These are phyloP conservation scores for Fomitopsis schrenkii DNA, from an alignment of 1,284 basidiomycete genomes.

Conservation along the genomic window DNA sequence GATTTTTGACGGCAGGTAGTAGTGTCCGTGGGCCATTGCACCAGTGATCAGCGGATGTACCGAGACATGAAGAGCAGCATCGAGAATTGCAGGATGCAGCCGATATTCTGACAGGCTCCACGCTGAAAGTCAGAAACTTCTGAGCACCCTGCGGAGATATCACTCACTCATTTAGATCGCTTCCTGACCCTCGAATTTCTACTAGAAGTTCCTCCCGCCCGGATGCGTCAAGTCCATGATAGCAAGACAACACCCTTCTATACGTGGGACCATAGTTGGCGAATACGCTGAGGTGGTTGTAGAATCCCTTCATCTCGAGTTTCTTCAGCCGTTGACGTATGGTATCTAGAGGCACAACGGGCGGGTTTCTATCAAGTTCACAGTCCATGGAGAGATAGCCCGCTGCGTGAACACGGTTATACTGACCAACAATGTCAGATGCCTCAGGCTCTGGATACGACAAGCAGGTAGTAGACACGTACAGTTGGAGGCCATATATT, in stretches of 20 bases:
- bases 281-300: constrained; percentile 4
- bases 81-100: constrained; percentile 38
- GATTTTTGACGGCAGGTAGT: constrained; percentile 28
- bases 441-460: background rate
- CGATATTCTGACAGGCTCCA: background rate
- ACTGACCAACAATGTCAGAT: background rate
- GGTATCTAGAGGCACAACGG: background rate
- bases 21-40: constrained; percentile 18
- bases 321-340: background rate
- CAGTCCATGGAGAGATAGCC: background rate
- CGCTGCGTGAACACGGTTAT: background rate
- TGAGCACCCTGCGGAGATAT: background rate
- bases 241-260: constrained; percentile 1
- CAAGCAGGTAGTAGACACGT: background rate
- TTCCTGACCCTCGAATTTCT: constrained; percentile 2
- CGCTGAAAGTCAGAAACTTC: background rate
- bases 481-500: constrained; percentile 1
- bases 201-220: constrained; percentile 7
- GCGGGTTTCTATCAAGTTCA: background rate
- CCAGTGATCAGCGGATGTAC: constrained; percentile 24
- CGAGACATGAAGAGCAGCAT: constrained; percentile 29
- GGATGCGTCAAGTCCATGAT: background rate
- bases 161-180: constrained; percentile 4
- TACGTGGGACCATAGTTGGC: constrained; percentile 9
- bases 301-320: constrained; percentile 4